phyloP scores from a whole-genome alignment of 2,329 filamentous ascomycete genomes.

The Emmonsia crescens region DNA sequence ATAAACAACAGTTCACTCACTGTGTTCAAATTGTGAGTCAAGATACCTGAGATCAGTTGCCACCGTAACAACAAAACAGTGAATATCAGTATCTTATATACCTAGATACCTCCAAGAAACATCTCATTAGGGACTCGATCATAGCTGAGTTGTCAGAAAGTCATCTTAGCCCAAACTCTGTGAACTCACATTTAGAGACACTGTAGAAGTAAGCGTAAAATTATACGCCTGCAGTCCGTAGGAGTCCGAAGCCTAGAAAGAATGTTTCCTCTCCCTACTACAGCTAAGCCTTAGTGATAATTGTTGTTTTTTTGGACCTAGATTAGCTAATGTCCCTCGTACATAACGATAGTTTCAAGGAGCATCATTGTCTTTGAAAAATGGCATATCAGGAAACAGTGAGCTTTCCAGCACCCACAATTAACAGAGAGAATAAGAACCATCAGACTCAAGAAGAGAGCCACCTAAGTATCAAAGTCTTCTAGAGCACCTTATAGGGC shows the following conservation, averaged over 20 bases:
- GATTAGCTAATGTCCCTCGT: background rate
- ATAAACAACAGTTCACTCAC: background rate
- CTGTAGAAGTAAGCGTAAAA: background rate
- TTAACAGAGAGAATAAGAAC: background rate
- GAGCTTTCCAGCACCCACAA: background rate
- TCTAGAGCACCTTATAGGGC: background rate
- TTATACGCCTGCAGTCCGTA: background rate
- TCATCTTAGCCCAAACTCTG: background rate
- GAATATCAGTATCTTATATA: background rate
- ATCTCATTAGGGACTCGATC: background rate
- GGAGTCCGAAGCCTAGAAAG: background rate
- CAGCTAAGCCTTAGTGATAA: background rate
- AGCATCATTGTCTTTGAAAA: background rate
- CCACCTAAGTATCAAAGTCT: background rate
- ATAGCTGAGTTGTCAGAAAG: background rate
- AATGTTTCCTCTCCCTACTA: background rate
- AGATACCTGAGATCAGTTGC: background rate
- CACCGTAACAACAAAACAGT: background rate
- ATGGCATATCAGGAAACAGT: background rate
- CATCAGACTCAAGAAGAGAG: background rate
- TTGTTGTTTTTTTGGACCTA: background rate
- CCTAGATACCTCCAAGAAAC: background rate
- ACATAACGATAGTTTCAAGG: background rate
- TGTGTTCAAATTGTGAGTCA: background rate
- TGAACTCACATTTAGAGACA: background rate